Conservation (phyloP, 768 basidiomycete species). For the Pisolithus tinctorius region DNA sequence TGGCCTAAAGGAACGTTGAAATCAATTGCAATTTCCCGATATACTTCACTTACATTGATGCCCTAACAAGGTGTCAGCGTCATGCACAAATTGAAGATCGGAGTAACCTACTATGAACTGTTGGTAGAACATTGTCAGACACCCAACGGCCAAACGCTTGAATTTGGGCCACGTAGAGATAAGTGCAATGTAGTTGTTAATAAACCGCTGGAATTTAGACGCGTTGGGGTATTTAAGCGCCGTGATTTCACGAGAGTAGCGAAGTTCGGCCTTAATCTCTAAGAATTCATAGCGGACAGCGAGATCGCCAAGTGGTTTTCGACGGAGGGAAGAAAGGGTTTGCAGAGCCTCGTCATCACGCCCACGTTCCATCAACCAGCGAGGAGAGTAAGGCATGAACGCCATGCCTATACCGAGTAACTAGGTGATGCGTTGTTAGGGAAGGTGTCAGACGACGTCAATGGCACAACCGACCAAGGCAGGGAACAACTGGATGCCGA, state of each 20-base stretch:
- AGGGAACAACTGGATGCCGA: slow-evolving; percentile 33
- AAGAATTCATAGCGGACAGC: slow-evolving; percentile 33
- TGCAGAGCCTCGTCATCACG: slow-evolving; percentile 29
- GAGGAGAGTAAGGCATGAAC: slow-evolving; percentile 38
- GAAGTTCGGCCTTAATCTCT: slow-evolving; percentile 33
- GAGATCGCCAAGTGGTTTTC: slow-evolving; percentile 24
- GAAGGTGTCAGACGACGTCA: background rate
- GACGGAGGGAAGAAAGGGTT: slow-evolving; percentile 30
- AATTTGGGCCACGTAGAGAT: slow-evolving; percentile 25
- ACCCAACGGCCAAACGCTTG: slow-evolving; percentile 23
- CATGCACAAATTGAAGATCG: background rate
- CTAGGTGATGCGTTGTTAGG: slow-evolving; percentile 8
- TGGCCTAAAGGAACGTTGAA: slow-evolving; percentile 14
- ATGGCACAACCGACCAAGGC: slow-evolving; percentile 24
- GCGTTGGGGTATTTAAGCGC: slow-evolving; percentile 16
- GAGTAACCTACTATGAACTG: slow-evolving; percentile 24
- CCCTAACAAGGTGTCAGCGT: slow-evolving; percentile 12
- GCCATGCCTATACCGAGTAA: slow-evolving; percentile 25
- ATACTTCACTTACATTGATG: slow-evolving; percentile 14
- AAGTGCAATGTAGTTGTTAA: slow-evolving; percentile 20
- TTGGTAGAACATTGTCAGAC: slow-evolving; percentile 27
- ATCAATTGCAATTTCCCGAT: background rate
- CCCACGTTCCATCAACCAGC: slow-evolving; percentile 35
- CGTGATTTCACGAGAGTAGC: slow-evolving; percentile 17
- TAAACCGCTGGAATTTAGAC: slow-evolving; percentile 7